These are phyloP conservation scores for Microsporum audouinii DNA, from an alignment of 2,329 filamentous ascomycete genomes.

Conservation along the genomic window DNA sequence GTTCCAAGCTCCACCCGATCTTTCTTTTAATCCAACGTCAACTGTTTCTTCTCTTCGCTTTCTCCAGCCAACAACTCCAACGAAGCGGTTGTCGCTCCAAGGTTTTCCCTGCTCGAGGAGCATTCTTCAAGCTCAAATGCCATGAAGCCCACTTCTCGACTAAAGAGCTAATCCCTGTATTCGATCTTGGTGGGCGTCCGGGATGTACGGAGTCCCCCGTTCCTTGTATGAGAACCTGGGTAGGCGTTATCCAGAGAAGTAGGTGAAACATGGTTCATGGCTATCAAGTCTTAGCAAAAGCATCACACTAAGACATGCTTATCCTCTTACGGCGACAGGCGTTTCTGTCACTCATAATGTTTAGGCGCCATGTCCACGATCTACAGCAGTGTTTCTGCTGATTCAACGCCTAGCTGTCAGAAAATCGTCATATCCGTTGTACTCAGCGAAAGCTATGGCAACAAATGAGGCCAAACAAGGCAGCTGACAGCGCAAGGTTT, in stretches of 20 bases:
- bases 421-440: background rate
- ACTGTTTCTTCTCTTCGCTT: background rate
- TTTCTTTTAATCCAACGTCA: slow-evolving; percentile 1
- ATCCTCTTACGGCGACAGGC: background rate
- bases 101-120: background rate
- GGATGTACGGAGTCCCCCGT: background rate
- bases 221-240: background rate
- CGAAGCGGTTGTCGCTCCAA: background rate
- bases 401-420: background rate
- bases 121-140: background rate
- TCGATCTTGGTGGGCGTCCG: background rate
- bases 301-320: background rate
- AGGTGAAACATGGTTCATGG: slow-evolving; percentile 3
- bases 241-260: background rate
- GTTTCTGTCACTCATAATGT: background rate
- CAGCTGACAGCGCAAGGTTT: background rate
- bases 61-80: background rate
- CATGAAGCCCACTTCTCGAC: background rate
- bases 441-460: background rate
- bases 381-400: background rate
- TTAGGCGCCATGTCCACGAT: background rate
- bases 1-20: background rate
- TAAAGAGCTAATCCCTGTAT: background rate
- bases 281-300: slow-evolving; percentile 1
- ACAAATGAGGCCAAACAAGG: background rate